Evolutionary conservation across 345 rosid genomes (phyloP), one percentile per base, ranked within the genome.

Genomic region (Hibiscus trionum): DNA sequence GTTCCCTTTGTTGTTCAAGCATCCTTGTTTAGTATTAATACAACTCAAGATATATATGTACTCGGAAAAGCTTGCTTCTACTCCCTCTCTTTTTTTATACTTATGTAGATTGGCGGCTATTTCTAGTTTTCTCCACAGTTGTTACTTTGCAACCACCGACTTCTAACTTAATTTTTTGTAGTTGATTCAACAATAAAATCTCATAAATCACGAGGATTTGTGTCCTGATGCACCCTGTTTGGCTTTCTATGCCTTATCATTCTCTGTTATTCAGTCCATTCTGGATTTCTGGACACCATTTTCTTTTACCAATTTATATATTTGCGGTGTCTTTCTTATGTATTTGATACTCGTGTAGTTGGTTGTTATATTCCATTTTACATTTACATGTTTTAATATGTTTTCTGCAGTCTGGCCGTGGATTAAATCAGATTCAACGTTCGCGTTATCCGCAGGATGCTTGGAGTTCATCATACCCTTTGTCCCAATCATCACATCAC

Each of bases 371-470:
- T 50, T 50, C 19, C 19, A 15, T 65, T 17, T 65, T 70, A 16
- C 61, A 75, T 67, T 42, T 71, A 31, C 52, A 17, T 61, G 15
- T 64, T 71, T 29, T 50, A 8, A 16, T 64, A 50, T 74, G 72
- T 71, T 79, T 80, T 37, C 24, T 79, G 84, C 90, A 87, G 90
- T 61, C 85, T 56, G 84, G 75, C 42, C 81, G 70, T 67, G 81
- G 87, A 75, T 75, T 74, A 29, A 70, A 69, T 74, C 84, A 76
- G 63, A 74, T 67, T 56, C 33, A 59, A 60, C 81, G 75, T 47
- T 71, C 86, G 50, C 70, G 9, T 16, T 75, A 83, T 76, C 73
- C 82, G 79, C 84, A 66, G 76, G 93, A 87, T 69, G 73, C 79
- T 61, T 75, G 87, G 91, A 86, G 74, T 76, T 66, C 78, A 64